These are phyloP conservation scores for Xylona heveae DNA, from an alignment of 495 filamentous ascomycete genomes.

Conservation along the genomic window DNA sequence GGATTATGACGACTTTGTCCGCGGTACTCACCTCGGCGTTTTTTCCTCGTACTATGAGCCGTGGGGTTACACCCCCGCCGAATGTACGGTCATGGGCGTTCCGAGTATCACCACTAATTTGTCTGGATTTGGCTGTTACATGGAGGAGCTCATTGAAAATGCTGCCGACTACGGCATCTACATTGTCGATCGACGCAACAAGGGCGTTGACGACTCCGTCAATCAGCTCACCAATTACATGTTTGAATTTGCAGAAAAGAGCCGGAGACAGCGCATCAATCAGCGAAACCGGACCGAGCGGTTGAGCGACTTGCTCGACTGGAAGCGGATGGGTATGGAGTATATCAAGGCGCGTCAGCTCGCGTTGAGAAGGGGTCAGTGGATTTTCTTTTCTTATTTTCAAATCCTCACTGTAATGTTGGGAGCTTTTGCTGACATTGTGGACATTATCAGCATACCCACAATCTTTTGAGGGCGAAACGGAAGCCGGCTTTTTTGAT, in stretches of 20 bases:
- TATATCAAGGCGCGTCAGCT: conserved; percentile 95
- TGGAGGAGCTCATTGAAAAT: conserved; percentile 98
- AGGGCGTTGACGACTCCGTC: conserved; percentile 93
- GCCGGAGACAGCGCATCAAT: conserved; percentile 89
- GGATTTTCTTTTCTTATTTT: not conserved
- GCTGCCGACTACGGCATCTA: conserved; percentile 96
- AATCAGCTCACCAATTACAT: conserved; percentile 85
- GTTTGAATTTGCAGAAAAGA: conserved; percentile 91
- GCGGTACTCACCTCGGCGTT: conserved; percentile 84
- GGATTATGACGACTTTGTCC: conserved; percentile 97
- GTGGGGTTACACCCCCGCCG: conserved; percentile 95
- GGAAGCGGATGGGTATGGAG: conserved; percentile 99
- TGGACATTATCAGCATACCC: conserved; percentile 46
- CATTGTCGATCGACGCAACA: conserved; percentile 87
- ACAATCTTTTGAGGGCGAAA: conserved; percentile 46
- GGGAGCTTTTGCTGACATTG: conserved; percentile 1
- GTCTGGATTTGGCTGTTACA: conserved; percentile 96
- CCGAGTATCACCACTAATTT: conserved; percentile 97
- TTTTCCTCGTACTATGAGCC: conserved; percentile 98
- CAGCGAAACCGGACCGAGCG: conserved; percentile 96
- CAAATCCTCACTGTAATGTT: no score
- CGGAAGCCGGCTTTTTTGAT: conserved; percentile 61
- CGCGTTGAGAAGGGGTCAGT: conserved; percentile 55
- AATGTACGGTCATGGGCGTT: conserved; percentile 98
- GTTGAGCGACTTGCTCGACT: conserved; percentile 83